phyloP scores from a whole-genome alignment of 1,284 basidiomycete species.

The Earliella scabrosa region DNA sequence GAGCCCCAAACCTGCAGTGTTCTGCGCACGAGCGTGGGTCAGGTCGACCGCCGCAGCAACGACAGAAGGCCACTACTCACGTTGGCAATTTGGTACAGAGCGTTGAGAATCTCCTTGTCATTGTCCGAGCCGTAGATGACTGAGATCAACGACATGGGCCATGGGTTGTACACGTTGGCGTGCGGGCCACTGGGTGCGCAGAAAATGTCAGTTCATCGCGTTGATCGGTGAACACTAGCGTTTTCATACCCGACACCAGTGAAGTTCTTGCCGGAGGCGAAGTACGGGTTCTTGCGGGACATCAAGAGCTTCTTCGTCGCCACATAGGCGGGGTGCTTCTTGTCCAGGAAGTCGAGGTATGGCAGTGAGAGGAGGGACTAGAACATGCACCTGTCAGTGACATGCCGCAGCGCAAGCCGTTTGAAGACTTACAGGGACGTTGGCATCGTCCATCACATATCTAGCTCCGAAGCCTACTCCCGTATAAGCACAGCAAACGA shows the following conservation, averaged over 20 bases:
- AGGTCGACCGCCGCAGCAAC: background rate
- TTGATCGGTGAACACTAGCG: background rate
- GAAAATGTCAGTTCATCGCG: conserved; percentile 6
- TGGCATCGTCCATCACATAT: conserved; percentile 83
- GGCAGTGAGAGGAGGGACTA: conserved; percentile 77
- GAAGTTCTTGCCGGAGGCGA: conserved; percentile 63
- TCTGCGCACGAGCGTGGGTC: conserved; percentile 48
- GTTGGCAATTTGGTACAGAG: conserved; percentile 67
- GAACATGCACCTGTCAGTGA: background rate
- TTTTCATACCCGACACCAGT: conserved; percentile 71
- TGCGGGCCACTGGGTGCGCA: conserved; percentile 65
- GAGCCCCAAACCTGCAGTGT: conserved; percentile 73
- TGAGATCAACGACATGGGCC: conserved; percentile 82
- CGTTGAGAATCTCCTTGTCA: conserved; percentile 66
- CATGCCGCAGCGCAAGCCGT: background rate
- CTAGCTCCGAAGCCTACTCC: conserved; percentile 59
- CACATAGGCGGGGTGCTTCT: conserved; percentile 56
- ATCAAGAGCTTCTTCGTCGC: conserved; percentile 65
- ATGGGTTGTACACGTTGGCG: conserved; percentile 72
- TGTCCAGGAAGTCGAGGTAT: conserved; percentile 77
- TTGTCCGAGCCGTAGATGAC: conserved; percentile 75
- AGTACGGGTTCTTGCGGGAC: conserved; percentile 73
- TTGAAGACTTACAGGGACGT: conserved; percentile 65
- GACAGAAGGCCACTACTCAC: conserved; percentile 44
- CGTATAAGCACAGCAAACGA: background rate